Percentiles rank a stretch among this genome's conserved stretches.
These are phyloP conservation scores for Blepharisma stoltei DNA, from an alignment of 73 alveolate species.

Conservation along the genomic window DNA sequence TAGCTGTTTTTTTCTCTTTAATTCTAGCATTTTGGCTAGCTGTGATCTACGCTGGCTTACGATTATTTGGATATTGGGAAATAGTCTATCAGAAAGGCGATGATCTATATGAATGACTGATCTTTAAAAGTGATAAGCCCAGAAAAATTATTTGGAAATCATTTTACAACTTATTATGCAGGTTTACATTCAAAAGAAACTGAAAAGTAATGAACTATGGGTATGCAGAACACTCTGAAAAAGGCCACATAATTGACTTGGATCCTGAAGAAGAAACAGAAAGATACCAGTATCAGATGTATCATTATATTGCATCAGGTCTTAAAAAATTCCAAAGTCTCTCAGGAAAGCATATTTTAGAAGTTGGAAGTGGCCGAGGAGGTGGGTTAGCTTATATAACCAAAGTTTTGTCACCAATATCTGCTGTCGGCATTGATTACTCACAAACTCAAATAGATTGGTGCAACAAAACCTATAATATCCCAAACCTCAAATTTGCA, in stretches of 20 bases:
- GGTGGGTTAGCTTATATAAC: slow-evolving; percentile 78
- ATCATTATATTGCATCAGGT: slow-evolving; percentile 57
- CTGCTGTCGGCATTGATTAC: slow-evolving; percentile 75
- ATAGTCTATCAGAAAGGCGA: background rate
- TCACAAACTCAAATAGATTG: slow-evolving; percentile 52
- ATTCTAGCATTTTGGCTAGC: background rate
- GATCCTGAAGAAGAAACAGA: slow-evolving; percentile 55
- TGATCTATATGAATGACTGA: background rate
- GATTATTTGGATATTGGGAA: background rate
- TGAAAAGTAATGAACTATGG: slow-evolving; percentile 76
- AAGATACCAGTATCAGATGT: slow-evolving; percentile 54
- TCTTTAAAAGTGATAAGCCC: slow-evolving; percentile 42
- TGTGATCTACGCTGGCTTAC: background rate
- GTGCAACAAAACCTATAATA: slow-evolving; percentile 42
- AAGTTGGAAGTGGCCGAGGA: slow-evolving; percentile 91
- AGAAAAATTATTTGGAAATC: slow-evolving; percentile 61
- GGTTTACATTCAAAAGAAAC: slow-evolving; percentile 43
- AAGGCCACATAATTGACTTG: slow-evolving; percentile 52
- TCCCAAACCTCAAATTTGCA: slow-evolving; percentile 35
- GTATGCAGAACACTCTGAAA: slow-evolving; percentile 62
- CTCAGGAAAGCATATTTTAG: slow-evolving; percentile 61
- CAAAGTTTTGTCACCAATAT: slow-evolving; percentile 46
- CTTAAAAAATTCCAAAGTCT: slow-evolving; percentile 39
- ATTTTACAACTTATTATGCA: slow-evolving; percentile 56
- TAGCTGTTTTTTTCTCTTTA: slow-evolving; percentile 27